Percentiles rank a stretch among this genome's conserved stretches.
Evolutionary conservation across 2,329 filamentous ascomycete genomes (phyloP).

Genomic region (Cladosporium sp.): DNA sequence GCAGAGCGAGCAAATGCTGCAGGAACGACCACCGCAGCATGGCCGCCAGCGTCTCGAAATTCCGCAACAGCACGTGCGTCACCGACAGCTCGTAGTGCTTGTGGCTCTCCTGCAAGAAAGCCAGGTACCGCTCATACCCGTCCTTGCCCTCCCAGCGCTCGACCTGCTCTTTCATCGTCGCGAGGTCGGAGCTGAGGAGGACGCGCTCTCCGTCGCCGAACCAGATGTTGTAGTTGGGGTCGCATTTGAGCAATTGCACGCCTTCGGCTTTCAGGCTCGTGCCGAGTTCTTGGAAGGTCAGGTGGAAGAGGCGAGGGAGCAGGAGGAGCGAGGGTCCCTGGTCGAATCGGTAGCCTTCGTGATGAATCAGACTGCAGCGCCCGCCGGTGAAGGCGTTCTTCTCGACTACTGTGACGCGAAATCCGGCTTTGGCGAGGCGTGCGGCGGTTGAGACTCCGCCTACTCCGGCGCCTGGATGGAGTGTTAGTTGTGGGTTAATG

Average conservation of each 20-base stretch:
- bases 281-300: constrained; percentile 65
- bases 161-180: constrained; percentile 67
- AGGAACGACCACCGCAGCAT: constrained; percentile 59
- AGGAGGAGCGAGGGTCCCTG: constrained; percentile 72
- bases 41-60: constrained; percentile 59
- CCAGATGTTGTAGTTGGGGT: constrained; percentile 72
- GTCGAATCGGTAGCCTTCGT: constrained; percentile 65
- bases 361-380: constrained; percentile 62
- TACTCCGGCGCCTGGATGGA: constrained; percentile 24
- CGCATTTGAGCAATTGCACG: constrained; percentile 66
- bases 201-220: constrained; percentile 65
- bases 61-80: constrained; percentile 61
- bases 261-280: constrained; percentile 63
- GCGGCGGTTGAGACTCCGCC: constrained; percentile 68
- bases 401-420: constrained; percentile 71
- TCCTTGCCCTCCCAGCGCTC: constrained; percentile 69
- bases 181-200: constrained; percentile 62
- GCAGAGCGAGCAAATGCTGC: constrained; percentile 54
- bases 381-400: constrained; percentile 72
- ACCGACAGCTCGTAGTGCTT: constrained; percentile 66
- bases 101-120: constrained; percentile 64
- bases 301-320: constrained; percentile 65
- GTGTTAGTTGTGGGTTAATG: neutral
- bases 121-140: constrained; percentile 66
- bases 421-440: constrained; percentile 65